Evolutionary conservation across 768 basidiomycete genomes (phyloP), one percentile per base, ranked within the genome.

Genomic region (Kwoniella shandongensis): DNA sequence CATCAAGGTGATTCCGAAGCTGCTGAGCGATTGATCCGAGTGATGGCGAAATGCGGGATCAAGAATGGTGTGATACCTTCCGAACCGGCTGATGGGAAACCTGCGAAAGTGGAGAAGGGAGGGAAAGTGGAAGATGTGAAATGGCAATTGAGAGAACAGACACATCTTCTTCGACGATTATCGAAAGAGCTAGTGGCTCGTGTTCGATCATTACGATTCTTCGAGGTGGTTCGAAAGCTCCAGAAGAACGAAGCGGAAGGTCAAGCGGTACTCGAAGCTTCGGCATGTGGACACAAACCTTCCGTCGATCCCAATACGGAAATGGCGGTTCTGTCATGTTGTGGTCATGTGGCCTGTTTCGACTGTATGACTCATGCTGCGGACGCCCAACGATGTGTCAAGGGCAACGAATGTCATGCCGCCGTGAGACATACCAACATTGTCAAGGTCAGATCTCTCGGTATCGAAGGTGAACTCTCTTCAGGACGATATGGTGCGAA

Each of bases 171-270:
- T 54, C 85, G 91, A 44, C 83, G 86, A 45, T 78, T 96, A 44
- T 84, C 84, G 30, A 92, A 91, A 75, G 93, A 96, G 75, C 83
- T 94, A 48, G 86, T 89, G 25, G 91, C 90, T 27, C 88, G 92
- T 46, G 84, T 89, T 45, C 86, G 92, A 41, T 96, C 92, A 1
- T 80, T 90, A 32, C 88, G 92, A 41, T 96, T 91, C 79, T 96
- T 97, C 79, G 88, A 83, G 6, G 87, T 88, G 50, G 90, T 96
- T 39, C 87, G 70, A 40, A 88, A 92, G 66, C 80, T 93, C 40
- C 91, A 96, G 74, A 86, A 83, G 69, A 85, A 88, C 67, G 79
- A 80, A 25, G 54, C 62, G 6, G 62, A 75, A 18, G 85, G 85
- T 27, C 77, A 77, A 11, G 84, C 85, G 8, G 81, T 84, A 12